A percentile compares a stretch with the other conserved stretches of the same genome.
Evolutionary conservation across 2,329 filamentous ascomycete species (phyloP).

Genomic region (Catunica adiposa): DNA sequence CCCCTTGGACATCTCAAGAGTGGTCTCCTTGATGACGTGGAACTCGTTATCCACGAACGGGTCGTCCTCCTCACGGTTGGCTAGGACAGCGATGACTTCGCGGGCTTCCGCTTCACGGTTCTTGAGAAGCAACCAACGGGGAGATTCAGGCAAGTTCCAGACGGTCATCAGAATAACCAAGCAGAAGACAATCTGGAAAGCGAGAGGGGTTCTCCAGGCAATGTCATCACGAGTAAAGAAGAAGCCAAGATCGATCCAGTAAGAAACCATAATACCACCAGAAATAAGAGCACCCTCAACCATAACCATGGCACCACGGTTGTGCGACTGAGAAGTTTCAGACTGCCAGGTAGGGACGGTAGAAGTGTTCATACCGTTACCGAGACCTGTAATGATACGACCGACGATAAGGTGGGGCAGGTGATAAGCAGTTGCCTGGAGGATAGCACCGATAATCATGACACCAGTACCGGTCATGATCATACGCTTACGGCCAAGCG

Average conservation of each 20-base stretch:
- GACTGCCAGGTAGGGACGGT: conserved; percentile 41
- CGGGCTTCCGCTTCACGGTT: conserved; percentile 31
- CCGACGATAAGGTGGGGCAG: conserved; percentile 23
- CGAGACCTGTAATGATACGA: conserved; percentile 42
- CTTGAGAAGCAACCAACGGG: conserved; percentile 31
- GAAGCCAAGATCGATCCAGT: conserved; percentile 24
- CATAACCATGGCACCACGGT: conserved; percentile 37
- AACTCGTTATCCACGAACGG: conserved; percentile 42
- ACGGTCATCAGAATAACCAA: conserved; percentile 38
- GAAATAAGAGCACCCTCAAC: conserved; percentile 38
- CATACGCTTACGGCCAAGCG: conserved; percentile 40
- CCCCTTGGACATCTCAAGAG: conserved; percentile 42
- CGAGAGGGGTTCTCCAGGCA: conserved; percentile 43
- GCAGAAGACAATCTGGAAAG: conserved; percentile 39
- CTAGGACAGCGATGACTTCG: conserved; percentile 34
- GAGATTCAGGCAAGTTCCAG: conserved; percentile 35
- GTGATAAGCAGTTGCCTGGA: conserved; percentile 41
- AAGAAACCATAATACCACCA: conserved; percentile 29
- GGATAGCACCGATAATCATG: conserved; percentile 39
- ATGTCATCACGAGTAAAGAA: conserved; percentile 21
- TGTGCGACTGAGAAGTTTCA: conserved; percentile 32
- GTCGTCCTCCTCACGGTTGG: conserved; percentile 36
- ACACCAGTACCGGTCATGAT: conserved; percentile 43
- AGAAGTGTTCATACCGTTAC: conserved; percentile 41
- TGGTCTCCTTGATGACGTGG: conserved; percentile 45